These are phyloP conservation scores for Pseudevernia furfuracea DNA, from an alignment of 495 filamentous ascomycete species.

Conservation along the genomic window DNA sequence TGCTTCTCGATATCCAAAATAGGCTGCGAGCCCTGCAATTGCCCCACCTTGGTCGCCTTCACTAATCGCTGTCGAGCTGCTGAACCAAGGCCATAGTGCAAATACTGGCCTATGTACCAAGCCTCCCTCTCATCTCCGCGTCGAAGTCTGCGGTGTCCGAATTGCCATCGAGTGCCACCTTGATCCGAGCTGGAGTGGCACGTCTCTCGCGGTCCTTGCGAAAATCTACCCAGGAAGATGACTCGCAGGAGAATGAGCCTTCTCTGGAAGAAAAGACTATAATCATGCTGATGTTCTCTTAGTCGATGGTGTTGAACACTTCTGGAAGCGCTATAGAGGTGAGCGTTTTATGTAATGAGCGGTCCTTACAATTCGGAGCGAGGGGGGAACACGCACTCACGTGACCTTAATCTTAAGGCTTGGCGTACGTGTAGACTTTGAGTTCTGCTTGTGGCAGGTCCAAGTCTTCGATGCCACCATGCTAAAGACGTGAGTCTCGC, in stretches of 20 bases:
- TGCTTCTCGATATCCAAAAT: not conserved
- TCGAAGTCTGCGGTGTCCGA: not conserved
- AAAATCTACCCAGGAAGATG: not conserved
- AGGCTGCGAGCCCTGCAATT: not conserved
- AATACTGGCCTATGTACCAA: not conserved
- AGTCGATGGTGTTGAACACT: not conserved
- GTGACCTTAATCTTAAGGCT: slow-evolving; percentile 1
- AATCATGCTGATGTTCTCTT: not conserved
- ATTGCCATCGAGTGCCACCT: not conserved
- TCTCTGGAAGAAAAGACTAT: not conserved
- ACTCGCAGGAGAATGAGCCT: not conserved
- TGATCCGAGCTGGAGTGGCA: not conserved
- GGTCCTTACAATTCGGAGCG: no score
- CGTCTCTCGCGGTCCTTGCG: not conserved
- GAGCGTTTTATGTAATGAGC: not conserved
- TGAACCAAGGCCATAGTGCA: not conserved
- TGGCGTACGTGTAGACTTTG: no score
- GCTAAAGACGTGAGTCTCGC: no score
- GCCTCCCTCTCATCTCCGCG: not conserved
- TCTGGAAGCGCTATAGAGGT: not conserved
- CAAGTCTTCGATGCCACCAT: no score
- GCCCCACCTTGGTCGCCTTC: not conserved
- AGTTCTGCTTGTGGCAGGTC: no score
- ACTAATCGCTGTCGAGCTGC: not conserved
- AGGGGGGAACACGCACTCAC: not conserved